Percentiles rank a stretch among this genome's conserved stretches.
These are phyloP conservation scores for Mucor mucedo DNA, from an alignment of 371 early-diverging fungal species.

Conservation along the genomic window DNA sequence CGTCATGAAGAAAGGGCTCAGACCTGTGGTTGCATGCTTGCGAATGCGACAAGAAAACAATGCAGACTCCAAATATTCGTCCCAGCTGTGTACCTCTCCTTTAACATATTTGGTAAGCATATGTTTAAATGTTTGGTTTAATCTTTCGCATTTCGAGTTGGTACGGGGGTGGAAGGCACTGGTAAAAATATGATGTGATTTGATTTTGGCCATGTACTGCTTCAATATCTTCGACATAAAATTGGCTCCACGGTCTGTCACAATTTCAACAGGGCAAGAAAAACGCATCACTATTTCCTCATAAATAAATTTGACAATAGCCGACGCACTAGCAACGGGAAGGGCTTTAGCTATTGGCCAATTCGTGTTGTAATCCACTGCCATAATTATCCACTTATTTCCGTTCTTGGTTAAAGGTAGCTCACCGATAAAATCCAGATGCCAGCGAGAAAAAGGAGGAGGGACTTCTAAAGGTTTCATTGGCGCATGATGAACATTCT, in stretches of 20 bases:
- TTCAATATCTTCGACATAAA: constrained; percentile 14
- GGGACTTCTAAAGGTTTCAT: constrained; percentile 14
- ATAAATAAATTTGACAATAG: constrained; percentile 34
- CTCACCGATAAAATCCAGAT: constrained; percentile 37
- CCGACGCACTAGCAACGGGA: constrained; percentile 18
- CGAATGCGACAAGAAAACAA: constrained; percentile 18
- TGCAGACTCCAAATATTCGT: constrained; percentile 11
- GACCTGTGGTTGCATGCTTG: constrained; percentile 7
- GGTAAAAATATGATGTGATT: not conserved
- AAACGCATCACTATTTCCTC: constrained; percentile 31
- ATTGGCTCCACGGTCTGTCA: constrained; percentile 28
- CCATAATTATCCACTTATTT: constrained; percentile 31
- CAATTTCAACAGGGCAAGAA: constrained; percentile 32
- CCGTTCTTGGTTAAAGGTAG: constrained; percentile 21
- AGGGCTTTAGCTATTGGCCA: constrained; percentile 41
- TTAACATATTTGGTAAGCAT: constrained; percentile 13
- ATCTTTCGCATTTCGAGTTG: constrained; percentile 33
- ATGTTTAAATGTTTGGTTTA: constrained; percentile 22
- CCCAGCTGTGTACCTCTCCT: constrained; percentile 10
- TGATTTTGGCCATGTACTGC: not conserved
- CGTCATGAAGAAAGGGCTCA: constrained; percentile 20
- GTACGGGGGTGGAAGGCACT: not conserved
- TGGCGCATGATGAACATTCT: not conserved
- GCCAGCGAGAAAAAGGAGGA: constrained; percentile 31
- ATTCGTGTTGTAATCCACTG: constrained; percentile 48